These are phyloP conservation scores for Phaffia australis DNA, from an alignment of 768 basidiomycete species.

Conservation along the genomic window DNA sequence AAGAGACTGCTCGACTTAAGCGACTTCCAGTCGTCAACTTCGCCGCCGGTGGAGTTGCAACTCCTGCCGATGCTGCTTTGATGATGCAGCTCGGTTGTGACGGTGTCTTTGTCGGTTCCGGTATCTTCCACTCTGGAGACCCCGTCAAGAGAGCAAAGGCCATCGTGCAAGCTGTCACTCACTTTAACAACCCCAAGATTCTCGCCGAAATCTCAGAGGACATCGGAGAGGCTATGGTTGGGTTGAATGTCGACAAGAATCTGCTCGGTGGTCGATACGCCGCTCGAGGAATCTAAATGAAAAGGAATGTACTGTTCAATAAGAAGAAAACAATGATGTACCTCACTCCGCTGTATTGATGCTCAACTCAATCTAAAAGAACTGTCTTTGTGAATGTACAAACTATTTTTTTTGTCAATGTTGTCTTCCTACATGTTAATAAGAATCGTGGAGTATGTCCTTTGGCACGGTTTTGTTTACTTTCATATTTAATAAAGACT, in stretches of 20 bases:
- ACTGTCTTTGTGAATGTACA: no score
- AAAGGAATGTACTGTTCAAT: no score
- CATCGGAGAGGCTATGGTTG: slow-evolving; percentile 86
- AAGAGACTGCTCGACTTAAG: slow-evolving; percentile 89
- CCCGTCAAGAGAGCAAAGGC: slow-evolving; percentile 88
- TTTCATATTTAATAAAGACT: no score
- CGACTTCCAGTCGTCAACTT: slow-evolving; percentile 87
- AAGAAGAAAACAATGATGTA: no score
- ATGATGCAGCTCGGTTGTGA: slow-evolving; percentile 99
- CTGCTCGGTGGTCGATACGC: slow-evolving; percentile 12
- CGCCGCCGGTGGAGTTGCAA: slow-evolving; percentile 67
- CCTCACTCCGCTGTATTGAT: no score
- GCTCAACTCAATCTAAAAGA: no score
- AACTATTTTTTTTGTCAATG: no score
- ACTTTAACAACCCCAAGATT: slow-evolving; percentile 79
- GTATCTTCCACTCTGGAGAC: slow-evolving; percentile 90
- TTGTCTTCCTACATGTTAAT: no score
- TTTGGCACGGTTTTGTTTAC: no score
- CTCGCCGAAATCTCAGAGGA: slow-evolving; percentile 52
- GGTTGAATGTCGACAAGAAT: slow-evolving; percentile 42
- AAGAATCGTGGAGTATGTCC: no score
- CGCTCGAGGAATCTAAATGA: slow-evolving; percentile 13
- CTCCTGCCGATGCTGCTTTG: slow-evolving; percentile 78
- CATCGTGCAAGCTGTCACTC: slow-evolving; percentile 94
- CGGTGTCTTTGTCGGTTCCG: slow-evolving; percentile 96